Conservation (phyloP, 106 monocot genomes). For the Dendrobium officinale region DNA sequence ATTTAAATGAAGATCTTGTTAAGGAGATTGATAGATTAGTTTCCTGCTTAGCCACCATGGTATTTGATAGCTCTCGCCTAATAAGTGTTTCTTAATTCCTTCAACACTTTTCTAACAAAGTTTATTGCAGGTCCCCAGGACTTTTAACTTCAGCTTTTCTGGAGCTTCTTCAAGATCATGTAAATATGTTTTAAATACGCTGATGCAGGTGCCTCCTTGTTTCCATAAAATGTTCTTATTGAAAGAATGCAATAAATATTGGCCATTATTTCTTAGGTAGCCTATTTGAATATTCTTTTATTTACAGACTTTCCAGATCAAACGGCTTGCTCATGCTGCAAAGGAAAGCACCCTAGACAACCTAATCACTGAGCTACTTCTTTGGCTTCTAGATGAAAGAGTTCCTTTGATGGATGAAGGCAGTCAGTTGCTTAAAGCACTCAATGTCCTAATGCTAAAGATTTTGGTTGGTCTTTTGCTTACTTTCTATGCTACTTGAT, state of each 20-base stretch:
- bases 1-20: conserved; percentile 65
- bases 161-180: conserved; percentile 97
- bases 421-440: conserved; percentile 87
- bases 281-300: conserved; percentile 1
- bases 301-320: conserved; percentile 92
- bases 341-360: conserved; percentile 78
- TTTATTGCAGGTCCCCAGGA: conserved; percentile 72
- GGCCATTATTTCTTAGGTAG: not conserved
- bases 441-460: conserved; percentile 98
- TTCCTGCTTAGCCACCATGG: conserved; percentile 83
- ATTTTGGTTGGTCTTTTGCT: conserved; percentile 59
- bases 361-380: conserved; percentile 85
- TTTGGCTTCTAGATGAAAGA: conserved; percentile 99
- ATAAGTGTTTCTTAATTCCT: not conserved
- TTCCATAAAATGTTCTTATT: not conserved
- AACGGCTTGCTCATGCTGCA: conserved; percentile 79
- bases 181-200: conserved; percentile 98
- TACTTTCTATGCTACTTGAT: not conserved
- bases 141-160: conserved; percentile 89
- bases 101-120: conserved; percentile 1
- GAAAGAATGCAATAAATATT: not conserved
- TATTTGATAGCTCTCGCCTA: conserved; percentile 18
- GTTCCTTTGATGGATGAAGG: conserved; percentile 99
- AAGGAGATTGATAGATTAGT: conserved; percentile 89
- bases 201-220: conserved; percentile 70